Evolutionary conservation across 257 asterid species (phyloP).

Genomic region (Solanum rostratum): DNA sequence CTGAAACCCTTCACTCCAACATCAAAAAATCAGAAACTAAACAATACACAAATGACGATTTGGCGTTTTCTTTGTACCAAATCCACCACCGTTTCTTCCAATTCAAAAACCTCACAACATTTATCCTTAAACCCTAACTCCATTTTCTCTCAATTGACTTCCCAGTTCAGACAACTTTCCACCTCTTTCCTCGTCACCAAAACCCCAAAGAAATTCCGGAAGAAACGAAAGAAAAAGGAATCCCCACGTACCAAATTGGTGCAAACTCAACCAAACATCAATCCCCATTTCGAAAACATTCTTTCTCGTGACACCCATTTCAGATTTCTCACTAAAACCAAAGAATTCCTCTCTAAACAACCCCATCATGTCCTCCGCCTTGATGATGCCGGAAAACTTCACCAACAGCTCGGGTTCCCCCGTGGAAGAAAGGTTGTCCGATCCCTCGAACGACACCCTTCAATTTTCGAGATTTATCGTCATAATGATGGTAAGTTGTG

Average conservation of each 20-base stretch:
- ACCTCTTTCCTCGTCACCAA: slow-evolving; percentile 82
- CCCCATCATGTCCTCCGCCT: slow-evolving; percentile 56
- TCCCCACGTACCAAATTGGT: slow-evolving; percentile 66
- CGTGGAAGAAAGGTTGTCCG: slow-evolving; percentile 69
- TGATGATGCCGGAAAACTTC: slow-evolving; percentile 74
- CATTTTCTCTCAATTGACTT: slow-evolving; percentile 13
- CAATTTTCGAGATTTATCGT: slow-evolving; percentile 53
- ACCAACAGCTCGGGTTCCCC: slow-evolving; percentile 83
- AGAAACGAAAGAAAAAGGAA: slow-evolving; percentile 56
- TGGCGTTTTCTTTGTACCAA: slow-evolving; percentile 20
- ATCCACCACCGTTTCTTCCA: neutral
- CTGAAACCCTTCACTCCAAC: neutral
- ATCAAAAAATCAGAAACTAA: neutral
- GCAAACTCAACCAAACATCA: slow-evolving; percentile 62
- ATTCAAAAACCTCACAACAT: slow-evolving; percentile 5
- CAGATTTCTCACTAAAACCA: slow-evolving; percentile 68
- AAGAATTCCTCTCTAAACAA: slow-evolving; percentile 68
- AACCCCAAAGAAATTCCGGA: slow-evolving; percentile 73
- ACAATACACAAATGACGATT: slow-evolving; percentile 20
- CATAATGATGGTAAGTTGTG: slow-evolving; percentile 66
- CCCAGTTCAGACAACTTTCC: slow-evolving; percentile 18
- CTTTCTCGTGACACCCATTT: slow-evolving; percentile 50
- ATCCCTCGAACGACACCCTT: slow-evolving; percentile 67
- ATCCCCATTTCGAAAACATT: slow-evolving; percentile 48
- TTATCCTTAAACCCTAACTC: slow-evolving; percentile 9